Evolutionary conservation across 768 basidiomycete genomes (phyloP).

Genomic region (Kondoa malvinella): DNA sequence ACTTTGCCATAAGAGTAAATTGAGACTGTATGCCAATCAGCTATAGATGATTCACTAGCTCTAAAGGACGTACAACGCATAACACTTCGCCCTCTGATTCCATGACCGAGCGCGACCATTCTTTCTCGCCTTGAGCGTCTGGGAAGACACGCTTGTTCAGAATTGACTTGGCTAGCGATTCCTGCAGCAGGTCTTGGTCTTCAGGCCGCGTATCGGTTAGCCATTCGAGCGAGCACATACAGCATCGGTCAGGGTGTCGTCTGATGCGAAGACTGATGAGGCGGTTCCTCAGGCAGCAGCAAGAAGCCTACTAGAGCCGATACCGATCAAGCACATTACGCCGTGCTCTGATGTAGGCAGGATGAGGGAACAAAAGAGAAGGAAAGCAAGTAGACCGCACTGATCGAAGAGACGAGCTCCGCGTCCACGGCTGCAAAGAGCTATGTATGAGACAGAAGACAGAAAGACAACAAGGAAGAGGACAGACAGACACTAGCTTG

Average conservation of each 20-base stretch:
- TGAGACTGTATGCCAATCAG: neutral
- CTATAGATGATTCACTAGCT: neutral
- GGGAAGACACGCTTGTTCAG: neutral
- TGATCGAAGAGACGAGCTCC: neutral
- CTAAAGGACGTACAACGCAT: neutral
- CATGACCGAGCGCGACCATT: neutral
- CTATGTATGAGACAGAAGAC: neutral
- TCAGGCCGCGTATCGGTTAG: neutral
- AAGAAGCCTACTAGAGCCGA: neutral
- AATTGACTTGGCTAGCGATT: neutral
- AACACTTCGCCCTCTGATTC: neutral
- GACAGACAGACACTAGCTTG: neutral
- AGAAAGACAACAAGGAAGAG: neutral
- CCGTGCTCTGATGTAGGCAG: neutral
- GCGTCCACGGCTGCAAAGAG: neutral
- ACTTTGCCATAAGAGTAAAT: neutral
- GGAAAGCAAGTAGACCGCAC: neutral
- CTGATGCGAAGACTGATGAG: neutral
- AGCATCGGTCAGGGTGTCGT: neutral
- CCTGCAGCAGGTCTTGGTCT: neutral
- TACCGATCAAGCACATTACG: neutral
- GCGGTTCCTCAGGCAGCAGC: neutral
- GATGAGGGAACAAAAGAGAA: neutral
- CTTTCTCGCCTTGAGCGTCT: neutral
- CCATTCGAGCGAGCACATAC: neutral